Percentiles rank a stretch among this genome's conserved stretches.
Conservation (phyloP, 805 yeast species). For the Metschnikowia santaceciliae region DNA sequence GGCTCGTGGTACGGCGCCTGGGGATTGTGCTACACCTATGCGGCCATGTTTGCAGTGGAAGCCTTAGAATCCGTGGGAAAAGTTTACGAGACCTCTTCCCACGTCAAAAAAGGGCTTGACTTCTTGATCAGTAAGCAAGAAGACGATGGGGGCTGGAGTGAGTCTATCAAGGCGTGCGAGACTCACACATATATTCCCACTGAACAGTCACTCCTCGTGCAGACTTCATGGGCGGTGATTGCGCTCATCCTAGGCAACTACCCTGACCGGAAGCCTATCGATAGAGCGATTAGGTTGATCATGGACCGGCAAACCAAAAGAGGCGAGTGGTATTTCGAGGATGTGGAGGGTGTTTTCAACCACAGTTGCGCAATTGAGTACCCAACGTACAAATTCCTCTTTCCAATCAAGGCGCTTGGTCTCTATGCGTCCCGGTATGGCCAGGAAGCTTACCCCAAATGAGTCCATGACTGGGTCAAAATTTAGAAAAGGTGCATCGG, state of each 20-base stretch:
- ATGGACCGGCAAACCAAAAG: conserved; percentile 61
- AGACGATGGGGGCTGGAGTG: conserved; percentile 97
- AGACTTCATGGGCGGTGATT: conserved; percentile 89
- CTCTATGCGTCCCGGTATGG: conserved; percentile 44
- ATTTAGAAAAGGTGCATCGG: background rate
- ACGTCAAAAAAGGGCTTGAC: conserved; percentile 77
- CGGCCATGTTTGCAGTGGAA: conserved; percentile 96
- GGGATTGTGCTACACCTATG: conserved; percentile 96
- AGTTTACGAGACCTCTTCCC: conserved; percentile 55
- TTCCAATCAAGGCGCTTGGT: conserved; percentile 92
- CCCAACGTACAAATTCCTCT: conserved; percentile 85
- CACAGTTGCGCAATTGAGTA: conserved; percentile 90
- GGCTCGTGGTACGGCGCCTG: conserved; percentile 99
- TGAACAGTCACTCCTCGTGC: conserved; percentile 67
- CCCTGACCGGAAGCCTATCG: conserved; percentile 63
- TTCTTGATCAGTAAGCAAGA: conserved; percentile 73
- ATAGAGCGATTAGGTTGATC: conserved; percentile 58
- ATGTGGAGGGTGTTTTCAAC: conserved; percentile 93
- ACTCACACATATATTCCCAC: conserved; percentile 69
- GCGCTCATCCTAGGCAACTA: conserved; percentile 78
- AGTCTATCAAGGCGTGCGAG: conserved; percentile 87
- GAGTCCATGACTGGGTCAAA: background rate
- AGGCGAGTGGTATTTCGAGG: conserved; percentile 86
- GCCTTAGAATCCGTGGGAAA: conserved; percentile 73
- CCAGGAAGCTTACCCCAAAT: conserved; percentile 11